These are phyloP conservation scores for Cladophialophora psammophila DNA, from an alignment of 2,329 filamentous ascomycete genomes.

Conservation along the genomic window DNA sequence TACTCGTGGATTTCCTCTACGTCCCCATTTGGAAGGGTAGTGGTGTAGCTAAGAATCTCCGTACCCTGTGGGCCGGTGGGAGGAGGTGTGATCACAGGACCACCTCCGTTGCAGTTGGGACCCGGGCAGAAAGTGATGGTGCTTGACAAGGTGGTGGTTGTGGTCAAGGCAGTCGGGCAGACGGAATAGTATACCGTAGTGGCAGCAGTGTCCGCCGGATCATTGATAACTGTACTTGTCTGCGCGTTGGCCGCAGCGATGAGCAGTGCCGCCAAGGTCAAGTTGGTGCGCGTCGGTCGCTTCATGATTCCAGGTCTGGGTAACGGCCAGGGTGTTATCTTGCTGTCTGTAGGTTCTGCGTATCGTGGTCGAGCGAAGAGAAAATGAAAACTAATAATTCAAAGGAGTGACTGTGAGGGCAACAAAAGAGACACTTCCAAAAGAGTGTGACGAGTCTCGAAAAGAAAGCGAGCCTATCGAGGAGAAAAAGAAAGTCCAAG, in stretches of 20 bases:
- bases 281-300: slow-evolving; percentile 23
- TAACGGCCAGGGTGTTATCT: not conserved
- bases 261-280: slow-evolving; percentile 35
- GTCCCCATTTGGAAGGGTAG: slow-evolving; percentile 37
- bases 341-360: slow-evolving; percentile 4
- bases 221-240: slow-evolving; percentile 33
- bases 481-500: slow-evolving; percentile 23
- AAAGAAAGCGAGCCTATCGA: slow-evolving; percentile 22
- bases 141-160: slow-evolving; percentile 38
- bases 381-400: slow-evolving; percentile 17
- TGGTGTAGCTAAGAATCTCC: slow-evolving; percentile 36
- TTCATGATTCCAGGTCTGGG: slow-evolving; percentile 28
- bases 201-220: slow-evolving; percentile 25
- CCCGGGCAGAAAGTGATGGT: slow-evolving; percentile 38
- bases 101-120: slow-evolving; percentile 30
- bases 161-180: slow-evolving; percentile 38
- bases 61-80: slow-evolving; percentile 20
- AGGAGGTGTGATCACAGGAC: slow-evolving; percentile 33
- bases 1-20: slow-evolving; percentile 39
- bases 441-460: slow-evolving; percentile 33
- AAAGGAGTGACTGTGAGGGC: slow-evolving; percentile 35
- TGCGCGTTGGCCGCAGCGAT: slow-evolving; percentile 38
- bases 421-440: slow-evolving; percentile 31
- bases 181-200: slow-evolving; percentile 39
- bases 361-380: slow-evolving; percentile 16